Evolutionary conservation across 164 flowering plant genomes (phyloP), one percentile per base, ranked within the genome.

Genomic region (Kingdonia uniflora): DNA sequence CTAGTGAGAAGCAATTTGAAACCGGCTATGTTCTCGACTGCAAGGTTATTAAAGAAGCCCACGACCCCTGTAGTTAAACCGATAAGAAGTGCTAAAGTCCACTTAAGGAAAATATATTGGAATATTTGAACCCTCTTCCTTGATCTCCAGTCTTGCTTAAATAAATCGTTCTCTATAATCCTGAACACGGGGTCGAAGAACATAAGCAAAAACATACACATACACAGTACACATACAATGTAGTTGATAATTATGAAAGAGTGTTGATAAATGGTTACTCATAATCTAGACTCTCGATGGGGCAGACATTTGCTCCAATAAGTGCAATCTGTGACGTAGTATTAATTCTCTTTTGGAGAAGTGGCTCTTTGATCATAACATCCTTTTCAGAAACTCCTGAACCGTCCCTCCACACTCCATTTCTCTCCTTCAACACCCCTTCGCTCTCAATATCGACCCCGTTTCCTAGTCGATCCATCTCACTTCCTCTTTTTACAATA

Each of bases 81-180:
- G 24, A 91, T 79, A 35, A 83, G 83, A 59, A 85, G 82, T 23
- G 83, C 92, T 42, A 85, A 74, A 13, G 92, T 69, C 97, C 97
- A 91, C 68, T 91, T 91, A 21, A 87, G 79, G 56, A 83, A 58
- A 43, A 87, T 51, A 62, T 91, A 91, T 66, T 91, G 92, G 60
- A 71, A 81, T 68, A 85, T 81, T 75, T 91, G 74, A 54, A 60
- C 55, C 72, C 71, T 83, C 35, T 61, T 81, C 65, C 97, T 76
- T 6, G 86, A 77, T 57, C 96, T 77, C 97, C 96, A 87, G 39
- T 87, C 95, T 64, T 91, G 86, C 80, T 91, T 91, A 55, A 91
- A 81, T 25, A 87, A 67, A 39, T 83, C 96, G 65, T 87, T 91
- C 64, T 91, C 97, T 29, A 77, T 44, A 48, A 91, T 83, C 80